phyloP scores from a whole-genome alignment of 2,329 filamentous ascomycete species.

The Colletotrichum abscissum region DNA sequence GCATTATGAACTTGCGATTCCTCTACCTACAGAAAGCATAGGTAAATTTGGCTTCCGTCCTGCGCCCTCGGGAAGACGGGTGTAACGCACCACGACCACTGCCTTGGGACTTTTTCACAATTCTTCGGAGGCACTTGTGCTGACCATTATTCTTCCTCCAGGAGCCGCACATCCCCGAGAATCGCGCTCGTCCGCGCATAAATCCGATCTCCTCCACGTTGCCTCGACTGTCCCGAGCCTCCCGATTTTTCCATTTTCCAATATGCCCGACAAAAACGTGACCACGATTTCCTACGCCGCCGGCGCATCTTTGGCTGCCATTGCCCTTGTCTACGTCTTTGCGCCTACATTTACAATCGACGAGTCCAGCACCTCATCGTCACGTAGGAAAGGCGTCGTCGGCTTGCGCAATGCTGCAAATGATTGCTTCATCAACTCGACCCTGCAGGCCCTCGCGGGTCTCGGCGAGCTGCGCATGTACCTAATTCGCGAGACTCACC shows the following conservation, averaged over 20 bases:
- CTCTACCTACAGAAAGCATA: neutral
- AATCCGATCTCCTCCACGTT: conserved; percentile 7
- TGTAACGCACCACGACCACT: neutral
- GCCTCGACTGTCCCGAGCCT: conserved; percentile 7
- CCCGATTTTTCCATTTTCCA: conserved; percentile 20
- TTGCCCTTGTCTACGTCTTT: conserved; percentile 97
- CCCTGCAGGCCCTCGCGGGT: conserved; percentile 92
- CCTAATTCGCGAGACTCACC: conserved; percentile 90
- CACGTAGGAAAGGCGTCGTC: conserved; percentile 86
- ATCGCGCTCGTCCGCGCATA: conserved; percentile 7
- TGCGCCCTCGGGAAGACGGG: neutral
- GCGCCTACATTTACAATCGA: conserved; percentile 97
- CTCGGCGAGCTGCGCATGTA: conserved; percentile 90
- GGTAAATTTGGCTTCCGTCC: conserved; percentile 3
- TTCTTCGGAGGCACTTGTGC: neutral
- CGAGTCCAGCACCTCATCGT: conserved; percentile 76
- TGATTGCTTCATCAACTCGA: conserved; percentile 96
- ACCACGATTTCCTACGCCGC: conserved; percentile 94
- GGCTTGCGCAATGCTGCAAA: conserved; percentile 92
- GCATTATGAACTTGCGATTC: conserved; percentile 29
- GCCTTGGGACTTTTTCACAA: neutral
- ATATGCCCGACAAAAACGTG: conserved; percentile 84
- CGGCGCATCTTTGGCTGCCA: conserved; percentile 92
- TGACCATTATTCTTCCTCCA: conserved; percentile 1
- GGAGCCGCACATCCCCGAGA: conserved; percentile 1